Conservation (phyloP, 106 monocot genomes). For the Platanthera guangdongensis region DNA sequence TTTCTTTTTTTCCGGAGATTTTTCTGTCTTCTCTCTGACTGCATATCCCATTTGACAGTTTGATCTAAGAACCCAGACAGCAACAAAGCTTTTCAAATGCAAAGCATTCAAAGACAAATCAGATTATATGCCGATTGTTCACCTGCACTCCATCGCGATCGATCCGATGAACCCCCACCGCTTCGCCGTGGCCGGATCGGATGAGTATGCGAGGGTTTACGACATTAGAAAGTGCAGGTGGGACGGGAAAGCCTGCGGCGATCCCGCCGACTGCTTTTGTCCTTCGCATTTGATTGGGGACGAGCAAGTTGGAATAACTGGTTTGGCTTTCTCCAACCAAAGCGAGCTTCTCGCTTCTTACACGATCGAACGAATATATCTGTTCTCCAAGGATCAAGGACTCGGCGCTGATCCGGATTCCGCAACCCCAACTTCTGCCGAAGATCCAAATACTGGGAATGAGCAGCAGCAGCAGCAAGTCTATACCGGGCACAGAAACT, state of each 20-base stretch:
- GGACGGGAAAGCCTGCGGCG: constrained; percentile 33
- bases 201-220: constrained; percentile 72
- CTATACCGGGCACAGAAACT: constrained; percentile 60
- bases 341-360: constrained; percentile 81
- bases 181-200: constrained; percentile 64
- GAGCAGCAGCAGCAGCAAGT: constrained; percentile 15
- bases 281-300: constrained; percentile 69
- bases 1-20: not conserved
- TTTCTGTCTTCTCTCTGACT: not conserved
- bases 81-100: constrained; percentile 59
- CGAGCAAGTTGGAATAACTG: constrained; percentile 57
- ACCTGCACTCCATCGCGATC: constrained; percentile 70
- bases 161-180: constrained; percentile 61
- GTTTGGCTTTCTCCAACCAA: constrained; percentile 72
- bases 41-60: constrained; percentile 33
- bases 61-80: constrained; percentile 63
- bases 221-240: constrained; percentile 70
- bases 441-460: constrained; percentile 1
- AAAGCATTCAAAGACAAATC: constrained; percentile 29
- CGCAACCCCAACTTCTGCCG: constrained; percentile 2
- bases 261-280: constrained; percentile 54
- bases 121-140: constrained; percentile 18
- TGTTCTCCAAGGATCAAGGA: constrained; percentile 68
- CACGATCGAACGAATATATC: constrained; percentile 66
- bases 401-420: constrained; percentile 36